These are phyloP conservation scores for Aspergillus sp. DNA, from an alignment of 2,329 filamentous ascomycete species.

Conservation along the genomic window DNA sequence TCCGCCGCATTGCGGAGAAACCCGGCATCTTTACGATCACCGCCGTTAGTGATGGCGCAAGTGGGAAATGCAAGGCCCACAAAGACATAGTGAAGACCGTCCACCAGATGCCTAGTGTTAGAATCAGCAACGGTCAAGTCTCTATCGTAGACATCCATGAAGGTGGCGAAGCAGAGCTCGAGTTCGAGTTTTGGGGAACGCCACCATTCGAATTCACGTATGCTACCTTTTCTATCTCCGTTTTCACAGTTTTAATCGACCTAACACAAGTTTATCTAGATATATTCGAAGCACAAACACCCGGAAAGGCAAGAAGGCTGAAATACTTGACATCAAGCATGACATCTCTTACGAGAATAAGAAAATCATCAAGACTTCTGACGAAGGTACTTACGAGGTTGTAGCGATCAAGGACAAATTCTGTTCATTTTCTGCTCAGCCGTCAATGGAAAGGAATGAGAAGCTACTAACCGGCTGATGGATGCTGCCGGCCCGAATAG, in stretches of 20 bases:
- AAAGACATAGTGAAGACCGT: conserved; percentile 79
- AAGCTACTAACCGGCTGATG: conserved; percentile 33
- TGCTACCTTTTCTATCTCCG: conserved; percentile 23
- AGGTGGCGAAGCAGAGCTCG: conserved; percentile 87
- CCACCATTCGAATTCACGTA: conserved; percentile 94
- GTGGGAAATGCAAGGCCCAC: conserved; percentile 74
- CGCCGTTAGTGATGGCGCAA: conserved; percentile 81
- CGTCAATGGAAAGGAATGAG: conserved; percentile 51
- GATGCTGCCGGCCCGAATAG: conserved; percentile 9
- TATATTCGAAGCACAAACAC: conserved; percentile 89
- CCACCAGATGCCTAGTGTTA: conserved; percentile 87
- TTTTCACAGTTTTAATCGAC: background rate
- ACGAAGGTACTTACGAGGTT: conserved; percentile 97
- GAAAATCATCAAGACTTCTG: conserved; percentile 79
- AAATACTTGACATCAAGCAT: conserved; percentile 86
- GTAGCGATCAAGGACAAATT: conserved; percentile 92
- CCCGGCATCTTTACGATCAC: conserved; percentile 88
- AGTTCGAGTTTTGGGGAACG: conserved; percentile 93
- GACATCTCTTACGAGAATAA: conserved; percentile 79
- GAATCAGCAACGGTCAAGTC: conserved; percentile 79
- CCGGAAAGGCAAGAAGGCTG: conserved; percentile 71
- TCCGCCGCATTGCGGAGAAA: conserved; percentile 89
- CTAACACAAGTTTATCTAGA: conserved; percentile 30
- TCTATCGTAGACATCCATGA: conserved; percentile 92
- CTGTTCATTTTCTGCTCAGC: conserved; percentile 81